phyloP scores from a whole-genome alignment of 345 rosid species.

The Ceriops tagal region DNA sequence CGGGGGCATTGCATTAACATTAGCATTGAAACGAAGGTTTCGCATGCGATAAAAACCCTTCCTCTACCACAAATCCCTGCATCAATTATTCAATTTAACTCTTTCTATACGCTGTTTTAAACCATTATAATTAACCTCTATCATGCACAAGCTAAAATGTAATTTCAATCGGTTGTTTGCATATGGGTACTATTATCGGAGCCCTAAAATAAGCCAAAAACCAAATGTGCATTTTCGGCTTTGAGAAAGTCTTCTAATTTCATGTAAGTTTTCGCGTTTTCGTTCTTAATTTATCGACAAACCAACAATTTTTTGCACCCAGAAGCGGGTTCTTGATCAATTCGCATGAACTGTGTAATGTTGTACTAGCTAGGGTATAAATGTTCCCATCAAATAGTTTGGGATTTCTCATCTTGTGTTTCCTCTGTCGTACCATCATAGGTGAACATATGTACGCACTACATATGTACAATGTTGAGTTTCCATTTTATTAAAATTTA shows the following conservation, averaged over 20 bases:
- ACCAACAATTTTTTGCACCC: slow-evolving; percentile 14
- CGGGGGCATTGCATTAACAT: no score
- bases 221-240: not conserved
- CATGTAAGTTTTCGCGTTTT: not conserved
- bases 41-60: no score
- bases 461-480: no score
- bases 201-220: not conserved
- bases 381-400: slow-evolving; percentile 18
- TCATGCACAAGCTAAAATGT: not conserved
- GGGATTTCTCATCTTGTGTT: slow-evolving; percentile 38
- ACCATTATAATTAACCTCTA: not conserved
- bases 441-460: not conserved
- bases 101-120: not conserved
- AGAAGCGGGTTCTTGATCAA: slow-evolving; percentile 6
- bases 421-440: slow-evolving; percentile 25
- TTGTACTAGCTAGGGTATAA: slow-evolving; percentile 2
- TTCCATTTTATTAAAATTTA: no score
- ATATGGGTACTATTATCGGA: no score
- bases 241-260: not conserved
- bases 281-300: slow-evolving; percentile 9
- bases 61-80: no score
- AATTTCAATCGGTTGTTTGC: no score
- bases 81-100: slow-evolving; percentile 17
- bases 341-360: slow-evolving; percentile 5
- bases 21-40: no score